phyloP scores from a whole-genome alignment of 495 filamentous ascomycete genomes.

The Trichoderma parareesei region DNA sequence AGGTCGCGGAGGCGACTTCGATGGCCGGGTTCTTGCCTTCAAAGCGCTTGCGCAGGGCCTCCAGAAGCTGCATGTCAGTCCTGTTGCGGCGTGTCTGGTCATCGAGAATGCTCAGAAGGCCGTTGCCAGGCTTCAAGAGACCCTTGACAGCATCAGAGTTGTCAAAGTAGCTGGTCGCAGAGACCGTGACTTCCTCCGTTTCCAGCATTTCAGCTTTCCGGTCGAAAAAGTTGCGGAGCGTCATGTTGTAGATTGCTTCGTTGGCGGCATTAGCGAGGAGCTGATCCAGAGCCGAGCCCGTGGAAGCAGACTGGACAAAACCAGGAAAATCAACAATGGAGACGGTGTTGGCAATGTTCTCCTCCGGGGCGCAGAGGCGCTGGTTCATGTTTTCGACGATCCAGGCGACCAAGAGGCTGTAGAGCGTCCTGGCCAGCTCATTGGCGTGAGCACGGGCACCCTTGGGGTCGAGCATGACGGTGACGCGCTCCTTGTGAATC shows the following conservation, averaged over 20 bases:
- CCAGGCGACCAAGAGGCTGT: slow-evolving; percentile 91
- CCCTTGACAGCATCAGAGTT: slow-evolving; percentile 90
- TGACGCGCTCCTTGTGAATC: slow-evolving; percentile 87
- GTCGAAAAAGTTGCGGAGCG: slow-evolving; percentile 92
- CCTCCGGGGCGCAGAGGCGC: slow-evolving; percentile 77
- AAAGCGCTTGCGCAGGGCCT: slow-evolving; percentile 84
- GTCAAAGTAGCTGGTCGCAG: slow-evolving; percentile 93
- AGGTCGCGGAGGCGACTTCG: slow-evolving; percentile 55
- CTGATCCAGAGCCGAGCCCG: slow-evolving; percentile 81
- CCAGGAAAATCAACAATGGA: slow-evolving; percentile 95
- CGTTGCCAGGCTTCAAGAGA: slow-evolving; percentile 84
- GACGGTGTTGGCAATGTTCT: slow-evolving; percentile 83
- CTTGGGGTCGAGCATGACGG: slow-evolving; percentile 89
- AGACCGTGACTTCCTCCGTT: slow-evolving; percentile 80
- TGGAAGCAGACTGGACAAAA: slow-evolving; percentile 74
- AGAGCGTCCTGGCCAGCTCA: slow-evolving; percentile 85
- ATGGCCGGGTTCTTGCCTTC: slow-evolving; percentile 91
- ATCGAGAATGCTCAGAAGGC: slow-evolving; percentile 85
- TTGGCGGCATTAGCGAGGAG: slow-evolving; percentile 89
- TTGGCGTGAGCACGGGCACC: slow-evolving; percentile 88
- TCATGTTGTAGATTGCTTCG: slow-evolving; percentile 86
- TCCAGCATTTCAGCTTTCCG: slow-evolving; percentile 84
- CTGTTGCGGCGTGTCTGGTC: slow-evolving; percentile 87
- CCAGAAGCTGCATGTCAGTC: slow-evolving; percentile 80
- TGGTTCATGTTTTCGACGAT: slow-evolving; percentile 91